phyloP scores from a whole-genome alignment of 257 asterid species.

The Knoxia roxburghii region DNA sequence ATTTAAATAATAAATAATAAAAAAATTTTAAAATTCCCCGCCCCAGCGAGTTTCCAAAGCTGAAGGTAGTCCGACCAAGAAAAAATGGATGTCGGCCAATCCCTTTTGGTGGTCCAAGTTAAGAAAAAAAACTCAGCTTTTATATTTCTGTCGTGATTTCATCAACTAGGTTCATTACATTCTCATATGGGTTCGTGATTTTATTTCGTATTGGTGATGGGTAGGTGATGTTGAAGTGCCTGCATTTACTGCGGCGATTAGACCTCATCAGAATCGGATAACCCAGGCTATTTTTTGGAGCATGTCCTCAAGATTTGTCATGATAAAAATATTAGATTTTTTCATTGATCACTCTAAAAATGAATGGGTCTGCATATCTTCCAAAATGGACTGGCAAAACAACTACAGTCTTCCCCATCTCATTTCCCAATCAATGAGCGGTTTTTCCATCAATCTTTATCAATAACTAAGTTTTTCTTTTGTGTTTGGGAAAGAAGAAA shows the following conservation, averaged over 20 bases:
- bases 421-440: too few species aligned
- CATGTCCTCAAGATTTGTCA: slow-evolving; percentile 39
- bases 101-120: slow-evolving; percentile 55
- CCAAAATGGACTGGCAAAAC: too few species aligned
- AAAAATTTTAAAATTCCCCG: too few species aligned
- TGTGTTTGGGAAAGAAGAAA: too few species aligned
- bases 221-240: slow-evolving; percentile 48
- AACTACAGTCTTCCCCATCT: too few species aligned
- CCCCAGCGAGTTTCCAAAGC: too few species aligned
- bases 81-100: too few species aligned
- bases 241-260: slow-evolving; percentile 43
- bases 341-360: not conserved
- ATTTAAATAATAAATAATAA: too few species aligned
- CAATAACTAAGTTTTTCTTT: too few species aligned
- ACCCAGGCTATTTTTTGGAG: slow-evolving; percentile 36
- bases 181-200: not conserved
- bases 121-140: slow-evolving; percentile 13
- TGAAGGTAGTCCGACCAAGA: too few species aligned
- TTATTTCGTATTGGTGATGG: not conserved
- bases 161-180: not conserved
- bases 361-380: not conserved
- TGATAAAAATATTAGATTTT: slow-evolving; percentile 29
- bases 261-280: slow-evolving; percentile 45
- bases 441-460: too few species aligned
- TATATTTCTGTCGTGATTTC: not conserved